Base-by-base conservation (phyloP, 805 yeast species). In the Yamadazyma olivae region DNA sequence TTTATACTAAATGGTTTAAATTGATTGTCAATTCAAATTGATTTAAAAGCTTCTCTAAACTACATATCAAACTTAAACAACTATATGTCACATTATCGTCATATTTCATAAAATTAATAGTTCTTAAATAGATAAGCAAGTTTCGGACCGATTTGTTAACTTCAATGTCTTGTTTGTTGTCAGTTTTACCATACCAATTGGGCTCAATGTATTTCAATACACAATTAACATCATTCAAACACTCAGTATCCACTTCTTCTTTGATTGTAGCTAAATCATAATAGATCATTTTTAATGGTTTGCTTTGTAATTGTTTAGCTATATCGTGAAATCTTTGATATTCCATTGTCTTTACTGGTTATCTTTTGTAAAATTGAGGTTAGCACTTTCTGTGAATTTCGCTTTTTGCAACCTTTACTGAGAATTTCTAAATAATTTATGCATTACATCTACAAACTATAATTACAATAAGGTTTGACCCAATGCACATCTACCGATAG, bases 401-500 rank as follows among this genome's bases (percentile, higher is more conserved):
- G n/a, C n/a, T n/a, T n/a, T n/a, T n/a, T n/a, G n/a, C n/a, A n/a
- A n/a, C n/a, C n/a, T n/a, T n/a, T n/a, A n/a, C n/a, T n/a, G n/a
- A n/a, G n/a, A n/a, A n/a, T n/a, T n/a, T n/a, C n/a, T n/a, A n/a
- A n/a, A n/a, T n/a, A n/a, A n/a, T n/a, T n/a, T n/a, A n/a, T n/a
- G n/a, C n/a, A n/a, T n/a, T n/a, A n/a, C n/a, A n/a, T n/a, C n/a
- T n/a, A n/a, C n/a, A n/a, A n/a, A n/a, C n/a, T n/a, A n/a, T n/a
- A n/a, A 28, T 23, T 27, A 36, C 46, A 84, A 62, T 38, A 91
- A 64, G 3, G 96, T 84, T 59, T 93, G 96, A 39, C 99, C 99
- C 49, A 93, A 62, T 1, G 97, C 96, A 69, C 97, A 89, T 59
- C 95, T 78, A 36, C 91, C 91, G 40, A 91, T 75, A 16, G 96